Evolutionary conservation across 352 stramenopile species (phyloP).

Genomic region (Pythium rishiriense): DNA sequence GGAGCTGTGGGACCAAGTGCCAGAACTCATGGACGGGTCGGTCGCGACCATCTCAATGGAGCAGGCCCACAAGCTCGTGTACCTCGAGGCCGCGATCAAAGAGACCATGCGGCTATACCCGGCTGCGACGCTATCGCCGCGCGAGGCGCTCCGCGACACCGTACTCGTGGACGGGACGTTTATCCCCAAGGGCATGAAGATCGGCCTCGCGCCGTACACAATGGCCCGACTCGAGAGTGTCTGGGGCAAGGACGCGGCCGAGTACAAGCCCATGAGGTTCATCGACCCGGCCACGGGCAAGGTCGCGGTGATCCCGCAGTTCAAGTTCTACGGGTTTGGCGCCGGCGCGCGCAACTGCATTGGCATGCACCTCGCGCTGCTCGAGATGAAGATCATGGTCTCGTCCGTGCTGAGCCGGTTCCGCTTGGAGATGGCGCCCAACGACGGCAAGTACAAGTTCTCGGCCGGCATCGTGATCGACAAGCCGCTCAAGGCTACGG

Average conservation of each 20-base stretch:
- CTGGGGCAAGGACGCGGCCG: constrained; percentile 34
- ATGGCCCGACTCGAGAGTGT: constrained; percentile 31
- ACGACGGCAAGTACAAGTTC: constrained; percentile 21
- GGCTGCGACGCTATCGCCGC: constrained; percentile 31
- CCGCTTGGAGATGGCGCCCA: constrained; percentile 24
- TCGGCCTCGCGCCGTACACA: constrained; percentile 32
- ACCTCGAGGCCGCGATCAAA: constrained; percentile 32
- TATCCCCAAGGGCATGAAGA: constrained; percentile 27
- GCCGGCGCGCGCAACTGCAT: constrained; percentile 35
- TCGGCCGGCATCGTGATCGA: constrained; percentile 19
- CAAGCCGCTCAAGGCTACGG: constrained; percentile 7
- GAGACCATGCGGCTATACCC: constrained; percentile 45
- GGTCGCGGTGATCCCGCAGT: constrained; percentile 27
- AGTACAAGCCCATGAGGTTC: constrained; percentile 37
- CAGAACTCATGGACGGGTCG: constrained; percentile 15
- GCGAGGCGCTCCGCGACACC: constrained; percentile 28
- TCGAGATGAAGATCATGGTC: constrained; percentile 47
- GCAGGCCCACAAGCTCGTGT: constrained; percentile 16
- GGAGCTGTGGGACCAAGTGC: constrained; percentile 31
- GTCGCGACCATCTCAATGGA: constrained; percentile 16
- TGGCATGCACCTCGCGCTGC: constrained; percentile 41
- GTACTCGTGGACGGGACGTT: constrained; percentile 40
- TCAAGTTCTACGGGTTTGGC: constrained; percentile 33
- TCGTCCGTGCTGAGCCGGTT: constrained; percentile 40
- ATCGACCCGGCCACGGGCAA: constrained; percentile 20